Evolutionary conservation across 2,329 filamentous ascomycete genomes (phyloP), one percentile per base, ranked within the genome.

Genomic region (Pezicula rhizophila): DNA sequence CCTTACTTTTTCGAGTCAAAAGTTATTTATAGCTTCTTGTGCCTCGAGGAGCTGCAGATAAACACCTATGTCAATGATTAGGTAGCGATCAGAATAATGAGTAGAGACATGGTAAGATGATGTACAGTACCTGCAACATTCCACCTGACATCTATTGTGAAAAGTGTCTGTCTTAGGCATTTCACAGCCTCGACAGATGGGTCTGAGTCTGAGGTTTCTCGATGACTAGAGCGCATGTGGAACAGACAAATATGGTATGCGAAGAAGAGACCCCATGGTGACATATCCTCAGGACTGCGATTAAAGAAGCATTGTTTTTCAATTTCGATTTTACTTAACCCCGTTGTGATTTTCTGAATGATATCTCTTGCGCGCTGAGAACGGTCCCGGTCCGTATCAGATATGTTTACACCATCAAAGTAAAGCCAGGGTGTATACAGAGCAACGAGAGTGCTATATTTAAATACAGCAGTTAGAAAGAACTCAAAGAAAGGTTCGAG

Each of bases 11-110:
- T 39, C 12, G 44, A 38, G 31, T n/a, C n/a, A 48, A 39, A 38
- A n/a, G 2, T 41, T 45, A 45, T 45, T 17, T n/a, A 45, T 45
- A 33, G 40, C 47, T 45, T 49, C 47, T 45, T 41, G 47, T 49
- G 47, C 47, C 42, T 49, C 47, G 10, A 49, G 42, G 15, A 49
- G 47, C 42, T 49, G 47, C 8, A 45, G 47, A 45, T 49, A 49
- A 41, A 49, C 42, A 45, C 47, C 47, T 45, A 45, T 23, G 5
- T 18, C n/a, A n/a, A 45, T 17, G 2, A 41, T 17, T 35, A 10
- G n/a, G 45, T 41, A 45, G 25, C 2, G 11, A 31, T 41, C n/a
- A 33, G 34, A 33, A 20, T 3, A 34, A 40, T 40, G n/a, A 2
- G 4, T 40, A 49, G 23, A 41, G 17, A 40, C n/a, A 33, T n/a